Base-by-base conservation (phyloP, 2,329 filamentous ascomycete genomes). In the Diaporthe amygdali region DNA sequence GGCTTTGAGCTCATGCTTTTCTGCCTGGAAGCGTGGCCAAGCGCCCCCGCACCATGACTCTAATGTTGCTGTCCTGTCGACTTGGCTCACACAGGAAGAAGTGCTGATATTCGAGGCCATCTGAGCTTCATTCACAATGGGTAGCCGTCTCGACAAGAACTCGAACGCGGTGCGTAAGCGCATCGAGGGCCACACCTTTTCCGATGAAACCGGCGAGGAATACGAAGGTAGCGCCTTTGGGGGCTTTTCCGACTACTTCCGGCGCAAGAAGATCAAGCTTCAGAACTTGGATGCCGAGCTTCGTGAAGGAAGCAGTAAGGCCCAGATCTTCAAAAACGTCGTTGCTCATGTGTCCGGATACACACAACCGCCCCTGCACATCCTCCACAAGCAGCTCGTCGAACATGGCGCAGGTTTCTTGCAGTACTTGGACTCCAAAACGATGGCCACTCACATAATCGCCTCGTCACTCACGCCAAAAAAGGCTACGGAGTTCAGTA, bases 261-360 rank as follows among this genome's bases (percentile, higher is more conserved):
- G 95, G 63, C 92, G 95, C 69, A 99, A 99, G 85, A 98, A 97
- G 86, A 91, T 97, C 81, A 99, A 99, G 79, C 88, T 99, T 4
- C 96, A 98, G 81, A 99, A 99, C 78, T 89, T 96, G 37, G 96
- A 99, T 82, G 91, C 91, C 10, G 90, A 97, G 68, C 85, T 97
- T 54, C 91, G 96, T 71, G 88, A 92, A 39, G 85, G 89, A 5
- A 89, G 91, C 1, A 91, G 92, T 75, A 94, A 93, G 74, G 94
- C 95, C 12, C 90, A 90, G 73, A 94, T 99, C 66, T 99, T 99
- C 86, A 94, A 92, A 75, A 95, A 94, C 0, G 88, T 98, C 10
- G 95, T 97, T 15, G 94, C 92, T 12, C 94, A 98, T 81, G 93
- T 99, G 30, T 97, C 95, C 76, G 96, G 96, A 61, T 99, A 98